Base-by-base conservation (phyloP, 2,329 filamentous ascomycete species). In the Lecanoromycetidae sp. region DNA sequence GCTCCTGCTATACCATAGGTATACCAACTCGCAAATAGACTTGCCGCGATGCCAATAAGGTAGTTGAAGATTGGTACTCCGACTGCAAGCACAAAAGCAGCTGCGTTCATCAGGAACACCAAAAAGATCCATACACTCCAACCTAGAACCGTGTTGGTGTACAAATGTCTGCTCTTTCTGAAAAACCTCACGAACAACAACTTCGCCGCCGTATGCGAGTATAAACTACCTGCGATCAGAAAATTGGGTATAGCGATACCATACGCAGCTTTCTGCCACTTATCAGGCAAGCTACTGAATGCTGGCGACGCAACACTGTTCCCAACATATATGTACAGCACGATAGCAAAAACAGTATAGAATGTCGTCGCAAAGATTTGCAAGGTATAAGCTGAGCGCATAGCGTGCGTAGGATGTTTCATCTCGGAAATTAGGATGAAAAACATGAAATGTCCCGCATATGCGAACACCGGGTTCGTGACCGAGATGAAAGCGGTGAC, bases 61-160 rank as follows among this genome's bases (percentile, higher is more conserved):
- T 75, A 74, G 50, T 70, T 71, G 60, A 76, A 75, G 19, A 74
- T 69, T 1, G 72, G 72, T 23, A 76, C 70, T 3, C 71, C 69
- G 1, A 71, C 66, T 0, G 67, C 67, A 9, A 69, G 54, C 5
- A 69, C 55, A 37, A 57, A 58, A 0, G 71, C 68, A 2, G 66
- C 62, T 1, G 57, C 64, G 41, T 73, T 74, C 49, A 68, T 63
- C 5, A 72, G 32, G 2, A 74, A 27, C 4, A 74, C 63, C 6
- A 76, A 57, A 0, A 64, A 44, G 2, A 64, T 57, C 74, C 74
- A 76, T 0, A 63, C 62, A 0, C 57, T 55, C 70, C 70, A 75
- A 2, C 70, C 71, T 3, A 66, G 44, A 1, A 64, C 15, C 0
- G 70, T 72, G 49, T 75, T 68, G 33, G 62, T 63, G 56, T 73